phyloP scores from a whole-genome alignment of 306 rosid genomes.

The Neltuma alba region DNA sequence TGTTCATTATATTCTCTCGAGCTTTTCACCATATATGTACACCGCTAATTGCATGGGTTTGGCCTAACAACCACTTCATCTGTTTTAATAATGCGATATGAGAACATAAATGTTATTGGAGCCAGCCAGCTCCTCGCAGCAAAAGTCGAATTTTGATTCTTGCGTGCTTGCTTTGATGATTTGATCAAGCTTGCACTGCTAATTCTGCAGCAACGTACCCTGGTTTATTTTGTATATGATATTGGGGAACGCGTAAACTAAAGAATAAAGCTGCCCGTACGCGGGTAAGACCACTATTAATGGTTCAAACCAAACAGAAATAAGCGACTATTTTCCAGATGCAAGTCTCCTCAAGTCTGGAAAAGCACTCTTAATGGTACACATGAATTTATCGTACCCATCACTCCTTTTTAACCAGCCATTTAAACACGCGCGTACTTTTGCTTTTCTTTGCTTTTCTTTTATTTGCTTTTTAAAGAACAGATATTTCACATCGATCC shows the following conservation, averaged over 20 bases:
- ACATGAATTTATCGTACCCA: too few relatives aligned
- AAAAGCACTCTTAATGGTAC: background rate
- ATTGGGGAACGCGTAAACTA: background rate
- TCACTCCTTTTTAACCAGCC: too few relatives aligned
- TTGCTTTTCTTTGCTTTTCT: too few relatives aligned
- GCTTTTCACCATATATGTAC: background rate
- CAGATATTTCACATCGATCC: too few relatives aligned
- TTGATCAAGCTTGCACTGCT: too few relatives aligned
- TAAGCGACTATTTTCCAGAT: background rate
- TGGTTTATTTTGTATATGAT: background rate
- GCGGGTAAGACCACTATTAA: background rate
- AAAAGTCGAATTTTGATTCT: constrained; percentile 1
- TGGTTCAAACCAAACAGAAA: background rate
- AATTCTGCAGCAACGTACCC: background rate
- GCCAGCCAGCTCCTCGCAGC: background rate
- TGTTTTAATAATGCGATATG: background rate
- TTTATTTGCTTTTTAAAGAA: too few relatives aligned
- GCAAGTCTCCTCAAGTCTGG: background rate
- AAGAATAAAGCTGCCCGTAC: background rate
- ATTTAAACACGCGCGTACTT: background rate
- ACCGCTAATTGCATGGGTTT: background rate
- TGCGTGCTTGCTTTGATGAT: too few relatives aligned
- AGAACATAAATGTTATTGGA: background rate
- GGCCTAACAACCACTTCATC: background rate
- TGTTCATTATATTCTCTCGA: background rate